Conservation (phyloP, 2,329 filamentous ascomycete genomes). For the Corinectria fuckeliana region DNA sequence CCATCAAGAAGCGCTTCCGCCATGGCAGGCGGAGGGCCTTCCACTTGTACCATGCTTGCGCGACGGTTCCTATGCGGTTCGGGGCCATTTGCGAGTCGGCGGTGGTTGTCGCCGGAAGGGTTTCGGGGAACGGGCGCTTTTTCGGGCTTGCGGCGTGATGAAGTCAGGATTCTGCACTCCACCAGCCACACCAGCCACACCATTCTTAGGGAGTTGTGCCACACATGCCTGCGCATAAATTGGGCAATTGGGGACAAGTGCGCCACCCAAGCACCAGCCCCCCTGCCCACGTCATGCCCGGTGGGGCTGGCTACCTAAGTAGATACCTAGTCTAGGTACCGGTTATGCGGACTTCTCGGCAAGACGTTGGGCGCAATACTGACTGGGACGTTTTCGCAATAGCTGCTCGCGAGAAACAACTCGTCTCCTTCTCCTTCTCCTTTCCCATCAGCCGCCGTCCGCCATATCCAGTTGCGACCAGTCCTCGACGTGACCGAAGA, state of each 20-base stretch:
- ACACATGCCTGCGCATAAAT: too few species aligned
- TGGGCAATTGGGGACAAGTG: constrained; percentile 27
- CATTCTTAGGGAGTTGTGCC: constrained; percentile 1
- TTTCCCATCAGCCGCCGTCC: not conserved
- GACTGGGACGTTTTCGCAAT: constrained; percentile 1
- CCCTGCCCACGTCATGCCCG: constrained; percentile 37
- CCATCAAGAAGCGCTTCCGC: constrained; percentile 68
- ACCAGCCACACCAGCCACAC: constrained; percentile 27
- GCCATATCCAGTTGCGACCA: not conserved
- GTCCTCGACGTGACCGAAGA: not conserved
- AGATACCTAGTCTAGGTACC: too few species aligned
- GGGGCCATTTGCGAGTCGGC: constrained; percentile 41
- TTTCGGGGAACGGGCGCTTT: constrained; percentile 21
- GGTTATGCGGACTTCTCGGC: constrained; percentile 18
- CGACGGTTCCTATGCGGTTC: constrained; percentile 46
- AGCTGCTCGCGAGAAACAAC: not conserved
- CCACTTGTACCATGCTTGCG: constrained; percentile 64
- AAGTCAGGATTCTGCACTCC: constrained; percentile 23
- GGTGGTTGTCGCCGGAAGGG: constrained; percentile 8
- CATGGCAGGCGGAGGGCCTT: constrained; percentile 68
- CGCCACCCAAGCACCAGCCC: constrained; percentile 35
- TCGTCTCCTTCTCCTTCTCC: not conserved
- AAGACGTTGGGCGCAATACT: constrained; percentile 14
- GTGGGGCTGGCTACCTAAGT: constrained; percentile 1
- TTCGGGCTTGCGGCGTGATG: constrained; percentile 15